Conservation (phyloP, 495 filamentous ascomycete genomes). For the Tuber umbilicatum region DNA sequence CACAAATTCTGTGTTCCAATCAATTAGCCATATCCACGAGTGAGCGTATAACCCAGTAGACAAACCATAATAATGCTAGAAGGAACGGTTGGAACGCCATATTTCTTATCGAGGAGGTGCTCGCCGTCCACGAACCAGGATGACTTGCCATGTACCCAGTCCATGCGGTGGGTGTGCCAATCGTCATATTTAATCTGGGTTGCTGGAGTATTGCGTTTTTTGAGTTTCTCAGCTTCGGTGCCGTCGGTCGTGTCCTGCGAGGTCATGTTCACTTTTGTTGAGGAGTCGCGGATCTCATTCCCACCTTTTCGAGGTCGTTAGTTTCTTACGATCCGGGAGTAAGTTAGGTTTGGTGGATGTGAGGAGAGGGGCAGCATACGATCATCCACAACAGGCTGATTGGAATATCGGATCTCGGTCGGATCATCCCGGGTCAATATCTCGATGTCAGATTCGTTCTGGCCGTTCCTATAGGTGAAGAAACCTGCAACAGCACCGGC, state of each 20-base stretch:
- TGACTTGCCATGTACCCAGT: constrained; percentile 59
- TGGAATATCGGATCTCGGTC: constrained; percentile 60
- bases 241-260: constrained; percentile 17
- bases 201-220: not conserved
- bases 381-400: constrained; percentile 55
- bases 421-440: constrained; percentile 57
- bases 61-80: constrained; percentile 53
- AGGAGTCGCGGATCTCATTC: constrained; percentile 47
- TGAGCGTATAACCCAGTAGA: not conserved
- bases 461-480: constrained; percentile 59
- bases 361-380: constrained; percentile 1
- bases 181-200: constrained; percentile 33
- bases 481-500: constrained; percentile 62
- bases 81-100: constrained; percentile 56
- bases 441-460: constrained; percentile 73
- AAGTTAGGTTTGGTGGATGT: not conserved
- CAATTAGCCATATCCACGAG: not conserved
- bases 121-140: constrained; percentile 62
- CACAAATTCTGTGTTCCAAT: constrained; percentile 53
- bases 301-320: constrained; percentile 39
- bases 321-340: not conserved
- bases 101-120: constrained; percentile 54
- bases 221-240: not conserved
- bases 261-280: constrained; percentile 28
- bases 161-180: constrained; percentile 67